Evolutionary conservation across 805 yeast species (phyloP).

Genomic region (Myxozyma geophila): DNA sequence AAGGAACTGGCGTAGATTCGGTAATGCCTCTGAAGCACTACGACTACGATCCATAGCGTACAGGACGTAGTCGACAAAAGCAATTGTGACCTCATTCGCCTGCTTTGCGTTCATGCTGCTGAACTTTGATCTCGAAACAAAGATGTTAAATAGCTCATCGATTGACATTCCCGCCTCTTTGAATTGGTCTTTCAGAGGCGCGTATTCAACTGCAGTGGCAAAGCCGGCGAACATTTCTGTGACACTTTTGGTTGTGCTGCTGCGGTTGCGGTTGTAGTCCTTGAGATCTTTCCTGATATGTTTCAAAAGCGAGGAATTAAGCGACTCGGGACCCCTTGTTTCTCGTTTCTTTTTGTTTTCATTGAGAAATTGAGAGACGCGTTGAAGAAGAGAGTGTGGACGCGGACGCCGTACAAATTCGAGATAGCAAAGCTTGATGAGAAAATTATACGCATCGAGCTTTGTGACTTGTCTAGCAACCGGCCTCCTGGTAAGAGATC

Average conservation of each 20-base stretch:
- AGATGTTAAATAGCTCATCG: slow-evolving; percentile 17
- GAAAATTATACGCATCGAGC: slow-evolving; percentile 20
- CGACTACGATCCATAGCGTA: slow-evolving; percentile 19
- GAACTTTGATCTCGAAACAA: slow-evolving; percentile 2
- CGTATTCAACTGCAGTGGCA: slow-evolving; percentile 3
- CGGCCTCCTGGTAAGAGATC: slow-evolving; percentile 19
- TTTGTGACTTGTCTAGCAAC: slow-evolving; percentile 16
- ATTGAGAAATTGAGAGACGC: slow-evolving; percentile 8
- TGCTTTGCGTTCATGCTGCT: background rate
- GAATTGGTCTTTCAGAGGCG: slow-evolving; percentile 17
- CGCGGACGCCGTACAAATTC: slow-evolving; percentile 21
- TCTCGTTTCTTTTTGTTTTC: background rate
- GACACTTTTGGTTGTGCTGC: background rate
- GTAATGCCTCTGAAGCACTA: background rate
- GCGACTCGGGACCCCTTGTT: slow-evolving; percentile 1
- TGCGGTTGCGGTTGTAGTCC: slow-evolving; percentile 6
- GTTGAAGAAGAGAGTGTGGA: slow-evolving; percentile 6
- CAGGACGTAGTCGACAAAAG: slow-evolving; percentile 21
- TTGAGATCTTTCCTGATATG: slow-evolving; percentile 20
- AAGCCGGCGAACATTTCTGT: slow-evolving; percentile 19
- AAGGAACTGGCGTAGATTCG: slow-evolving; percentile 10
- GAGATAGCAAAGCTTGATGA: slow-evolving; percentile 17
- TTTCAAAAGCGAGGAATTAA: slow-evolving; percentile 8
- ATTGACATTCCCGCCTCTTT: slow-evolving; percentile 12
- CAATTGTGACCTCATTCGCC: slow-evolving; percentile 7